Conservation (phyloP, 495 filamentous ascomycete genomes). For the Lasiosphaeria miniovina region DNA sequence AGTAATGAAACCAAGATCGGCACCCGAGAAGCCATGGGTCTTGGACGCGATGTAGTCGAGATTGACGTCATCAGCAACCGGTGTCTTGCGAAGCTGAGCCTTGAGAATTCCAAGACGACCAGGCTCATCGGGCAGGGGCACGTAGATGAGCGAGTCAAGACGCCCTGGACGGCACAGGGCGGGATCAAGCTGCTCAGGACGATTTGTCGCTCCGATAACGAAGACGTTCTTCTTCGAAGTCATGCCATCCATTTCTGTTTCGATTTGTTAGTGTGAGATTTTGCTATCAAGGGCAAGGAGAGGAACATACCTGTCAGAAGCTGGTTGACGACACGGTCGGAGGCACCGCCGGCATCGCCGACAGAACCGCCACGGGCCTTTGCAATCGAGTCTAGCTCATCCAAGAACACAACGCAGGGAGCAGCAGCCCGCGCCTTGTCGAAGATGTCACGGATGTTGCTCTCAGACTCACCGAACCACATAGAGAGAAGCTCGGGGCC, state of each 20-base stretch:
- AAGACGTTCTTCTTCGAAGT: constrained; percentile 99
- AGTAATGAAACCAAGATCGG: constrained; percentile 97
- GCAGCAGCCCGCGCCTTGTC: constrained; percentile 98
- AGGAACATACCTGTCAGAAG: constrained; percentile 82
- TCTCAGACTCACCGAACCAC: constrained; percentile 99
- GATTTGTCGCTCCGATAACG: constrained; percentile 97
- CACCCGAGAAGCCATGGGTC: constrained; percentile 99
- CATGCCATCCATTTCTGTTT: constrained; percentile 95
- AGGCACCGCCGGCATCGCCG: constrained; percentile 96
- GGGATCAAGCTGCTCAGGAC: constrained; percentile 96
- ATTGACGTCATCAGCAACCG: constrained; percentile 83
- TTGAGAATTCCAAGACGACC: constrained; percentile 85
- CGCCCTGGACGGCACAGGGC: constrained; percentile 96
- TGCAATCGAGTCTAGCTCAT: constrained; percentile 97
- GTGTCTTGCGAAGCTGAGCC: constrained; percentile 98
- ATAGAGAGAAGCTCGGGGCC: constrained; percentile 96
- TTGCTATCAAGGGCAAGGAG: neutral
- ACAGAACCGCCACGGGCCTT: constrained; percentile 98
- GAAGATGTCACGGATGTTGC: constrained; percentile 99
- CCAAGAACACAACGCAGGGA: constrained; percentile 98
- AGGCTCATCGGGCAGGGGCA: constrained; percentile 87
- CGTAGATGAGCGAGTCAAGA: constrained; percentile 97
- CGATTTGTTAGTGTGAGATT: constrained; percentile 40
- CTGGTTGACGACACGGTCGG: constrained; percentile 99
- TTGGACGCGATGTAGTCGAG: constrained; percentile 89